Evolutionary conservation across 192 early-diverging fungal genomes (phyloP), one percentile per base, ranked within the genome.

Genomic region (Physocladia obscura): DNA sequence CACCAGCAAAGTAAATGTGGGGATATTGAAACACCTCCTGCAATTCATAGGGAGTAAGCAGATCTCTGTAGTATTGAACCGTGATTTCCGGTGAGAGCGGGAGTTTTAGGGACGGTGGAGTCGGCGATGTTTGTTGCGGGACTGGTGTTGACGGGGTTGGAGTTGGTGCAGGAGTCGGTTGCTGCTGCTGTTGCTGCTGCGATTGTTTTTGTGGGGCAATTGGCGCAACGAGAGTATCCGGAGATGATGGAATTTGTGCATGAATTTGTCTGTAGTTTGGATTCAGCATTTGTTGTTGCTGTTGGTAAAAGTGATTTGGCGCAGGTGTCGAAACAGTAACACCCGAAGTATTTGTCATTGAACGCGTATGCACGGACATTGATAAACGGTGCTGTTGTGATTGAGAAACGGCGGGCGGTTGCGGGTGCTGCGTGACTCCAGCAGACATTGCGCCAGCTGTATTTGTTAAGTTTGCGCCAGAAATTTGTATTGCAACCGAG

Each of bases 1-100:
- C 89, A 39, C 96, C 97, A 58, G 94, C 87, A 75, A 93, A 99
- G 74, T 95, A 97, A n/a, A 99, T 85, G 35, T 92, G 84, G 19
- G 87, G 86, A 57, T 84, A 97, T 21, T 90, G 90, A 19, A 88
- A 74, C 37, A 99, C 95, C 74, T 99, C 97, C 0, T 81, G 82
- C 51, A 90, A 88, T 79, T 99, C 97, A 67, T 90, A 94, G 15
- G 82, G 73, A 6, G 90, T 94, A 50, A 99, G 78, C 17, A 82
- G 64, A 21, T 79, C 74, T 51, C 77, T 78, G 70, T 79, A 85
- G 57, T 78, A 74, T 8, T 69, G 50, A 6, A 85, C 32, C 1
- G 79, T 79, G 5, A 68, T 75, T 55, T 82, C 75, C 21, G 81
- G 77, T 0, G 74, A 65, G 2, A 82, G 64, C 2, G 81, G 81